Evolutionary conservation across 2,329 filamentous ascomycete species (phyloP).

Genomic region (Fusarium foetens): DNA sequence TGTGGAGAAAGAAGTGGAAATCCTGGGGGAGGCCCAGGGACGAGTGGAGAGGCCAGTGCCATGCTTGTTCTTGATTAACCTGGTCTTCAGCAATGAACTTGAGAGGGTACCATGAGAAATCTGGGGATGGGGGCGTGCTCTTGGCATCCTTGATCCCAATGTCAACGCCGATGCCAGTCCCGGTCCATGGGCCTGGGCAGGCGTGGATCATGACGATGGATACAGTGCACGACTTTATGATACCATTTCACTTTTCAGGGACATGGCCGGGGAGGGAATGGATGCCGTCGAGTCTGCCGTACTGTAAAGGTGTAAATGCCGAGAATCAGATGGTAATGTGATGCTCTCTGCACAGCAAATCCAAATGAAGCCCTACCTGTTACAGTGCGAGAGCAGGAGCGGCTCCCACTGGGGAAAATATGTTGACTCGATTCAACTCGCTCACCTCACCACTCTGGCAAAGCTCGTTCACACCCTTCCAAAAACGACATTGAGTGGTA

Average conservation of each 20-base stretch:
- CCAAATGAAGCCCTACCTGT: not conserved
- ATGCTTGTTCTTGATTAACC: conserved; percentile 11
- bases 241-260: conserved; percentile 9
- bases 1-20: conserved; percentile 45
- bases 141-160: conserved; percentile 12
- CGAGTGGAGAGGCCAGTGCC: conserved; percentile 35
- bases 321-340: not conserved
- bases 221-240: conserved; percentile 27
- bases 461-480: not conserved
- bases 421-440: conserved; percentile 1
- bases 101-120: not conserved
- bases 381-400: conserved; percentile 19
- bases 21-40: conserved; percentile 44
- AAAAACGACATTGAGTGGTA: conserved; percentile 1
- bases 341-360: not conserved
- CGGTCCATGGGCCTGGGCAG: conserved; percentile 6
- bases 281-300: not conserved
- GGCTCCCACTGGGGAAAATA: conserved; percentile 22
- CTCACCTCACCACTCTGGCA: not conserved
- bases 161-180: not conserved
- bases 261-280: not conserved
- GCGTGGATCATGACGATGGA: conserved; percentile 22
- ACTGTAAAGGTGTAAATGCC: not conserved
- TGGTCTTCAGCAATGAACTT: not conserved
- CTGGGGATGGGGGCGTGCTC: conserved; percentile 20